These are phyloP conservation scores for Chrysosporium queenslandicum DNA, from an alignment of 2,329 filamentous ascomycete species.

Conservation along the genomic window DNA sequence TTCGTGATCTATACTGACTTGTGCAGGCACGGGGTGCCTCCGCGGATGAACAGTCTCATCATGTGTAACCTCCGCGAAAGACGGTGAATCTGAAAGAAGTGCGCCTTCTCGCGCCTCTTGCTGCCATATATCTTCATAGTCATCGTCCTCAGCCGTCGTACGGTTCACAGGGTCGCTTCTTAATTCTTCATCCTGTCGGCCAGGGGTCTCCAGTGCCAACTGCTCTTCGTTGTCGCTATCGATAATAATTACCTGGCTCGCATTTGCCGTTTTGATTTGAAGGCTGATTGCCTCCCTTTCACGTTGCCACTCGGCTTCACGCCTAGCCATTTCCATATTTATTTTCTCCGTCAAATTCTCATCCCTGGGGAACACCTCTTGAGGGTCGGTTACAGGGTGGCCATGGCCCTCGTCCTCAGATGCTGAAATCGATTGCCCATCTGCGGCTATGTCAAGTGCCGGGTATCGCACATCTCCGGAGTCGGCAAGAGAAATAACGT, in stretches of 20 bases:
- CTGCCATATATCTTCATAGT: conserved; percentile 41
- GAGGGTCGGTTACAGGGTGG: background rate
- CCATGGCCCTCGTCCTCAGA: background rate
- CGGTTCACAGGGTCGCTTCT: conserved; percentile 1
- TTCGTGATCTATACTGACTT: conserved; percentile 21
- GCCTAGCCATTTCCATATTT: conserved; percentile 22
- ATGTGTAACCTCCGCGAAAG: conserved; percentile 17
- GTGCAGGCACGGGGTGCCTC: conserved; percentile 24
- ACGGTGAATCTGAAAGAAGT: conserved; percentile 23
- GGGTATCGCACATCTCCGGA: conserved; percentile 1
- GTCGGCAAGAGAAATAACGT: background rate
- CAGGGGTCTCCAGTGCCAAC: background rate
- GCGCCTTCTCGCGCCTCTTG: conserved; percentile 35
- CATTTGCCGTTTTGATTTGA: conserved; percentile 36
- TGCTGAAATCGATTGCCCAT: background rate
- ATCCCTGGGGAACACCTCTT: background rate
- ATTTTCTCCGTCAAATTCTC: conserved; percentile 5
- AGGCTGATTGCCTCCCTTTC: conserved; percentile 38
- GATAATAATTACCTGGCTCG: conserved; percentile 38
- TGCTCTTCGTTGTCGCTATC: conserved; percentile 28
- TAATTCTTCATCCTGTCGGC: conserved; percentile 7
- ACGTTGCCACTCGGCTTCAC: conserved; percentile 36
- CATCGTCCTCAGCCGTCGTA: conserved; percentile 25
- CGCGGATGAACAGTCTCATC: conserved; percentile 19
- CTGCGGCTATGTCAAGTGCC: background rate